phyloP scores from a whole-genome alignment of 2,329 filamentous ascomycete species.

The Rutstroemia sp. region DNA sequence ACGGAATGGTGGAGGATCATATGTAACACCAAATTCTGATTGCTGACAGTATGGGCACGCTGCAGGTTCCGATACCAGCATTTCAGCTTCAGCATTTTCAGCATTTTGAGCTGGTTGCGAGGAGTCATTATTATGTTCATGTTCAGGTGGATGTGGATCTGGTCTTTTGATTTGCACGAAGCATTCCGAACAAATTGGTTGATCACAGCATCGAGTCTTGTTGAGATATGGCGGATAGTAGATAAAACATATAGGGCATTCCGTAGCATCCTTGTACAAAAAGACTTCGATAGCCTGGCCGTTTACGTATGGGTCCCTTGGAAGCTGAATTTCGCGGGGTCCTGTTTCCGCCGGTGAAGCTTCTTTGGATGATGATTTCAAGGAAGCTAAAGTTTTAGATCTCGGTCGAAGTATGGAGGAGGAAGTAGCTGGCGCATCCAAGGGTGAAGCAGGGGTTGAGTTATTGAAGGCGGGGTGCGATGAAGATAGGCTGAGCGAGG shows the following conservation, averaged over 20 bases:
- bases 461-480: slow-evolving; percentile 57
- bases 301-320: slow-evolving; percentile 81
- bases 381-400: slow-evolving; percentile 81
- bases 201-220: slow-evolving; percentile 88
- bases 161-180: slow-evolving; percentile 97
- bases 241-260: slow-evolving; percentile 95
- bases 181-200: slow-evolving; percentile 95
- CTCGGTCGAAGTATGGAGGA: slow-evolving; percentile 67
- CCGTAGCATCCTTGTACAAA: slow-evolving; percentile 81
- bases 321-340: slow-evolving; percentile 71
- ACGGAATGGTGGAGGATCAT: slow-evolving; percentile 81
- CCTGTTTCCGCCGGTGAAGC: slow-evolving; percentile 62
- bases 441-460: slow-evolving; percentile 47
- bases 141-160: slow-evolving; percentile 83
- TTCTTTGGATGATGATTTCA: slow-evolving; percentile 67
- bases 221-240: slow-evolving; percentile 95
- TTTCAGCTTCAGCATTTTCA: slow-evolving; percentile 39
- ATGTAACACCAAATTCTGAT: slow-evolving; percentile 93
- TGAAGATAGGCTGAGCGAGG: slow-evolving; percentile 46
- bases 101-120: slow-evolving; percentile 21
- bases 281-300: slow-evolving; percentile 91
- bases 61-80: slow-evolving; percentile 84
- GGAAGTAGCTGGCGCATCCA: slow-evolving; percentile 35
- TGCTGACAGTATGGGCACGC: slow-evolving; percentile 93
- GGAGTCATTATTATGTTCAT: slow-evolving; percentile 34